Evolutionary conservation across 257 asterid species (phyloP).

Genomic region (Solanum sparsipilum): DNA sequence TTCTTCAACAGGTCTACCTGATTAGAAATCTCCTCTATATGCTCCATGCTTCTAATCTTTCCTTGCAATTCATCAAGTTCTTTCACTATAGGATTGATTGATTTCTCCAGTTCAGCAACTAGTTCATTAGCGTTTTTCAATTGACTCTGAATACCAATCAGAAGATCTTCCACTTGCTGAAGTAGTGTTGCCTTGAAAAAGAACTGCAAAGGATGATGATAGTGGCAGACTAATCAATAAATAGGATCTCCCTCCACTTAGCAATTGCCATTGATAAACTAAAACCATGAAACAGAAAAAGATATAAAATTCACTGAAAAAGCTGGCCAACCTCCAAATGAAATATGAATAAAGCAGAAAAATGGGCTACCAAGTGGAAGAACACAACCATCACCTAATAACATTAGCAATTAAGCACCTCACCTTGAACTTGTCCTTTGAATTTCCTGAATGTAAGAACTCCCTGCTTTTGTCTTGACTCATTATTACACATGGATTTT

Average conservation of each 20-base stretch:
- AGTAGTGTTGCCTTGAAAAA: conserved; percentile 97
- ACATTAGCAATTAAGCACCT: neutral
- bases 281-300: conserved; percentile 3
- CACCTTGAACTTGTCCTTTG: conserved; percentile 90
- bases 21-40: conserved; percentile 68
- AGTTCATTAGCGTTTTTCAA: conserved; percentile 44
- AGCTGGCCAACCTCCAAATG: neutral
- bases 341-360: neutral
- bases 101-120: conserved; percentile 66
- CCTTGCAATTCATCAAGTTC: conserved; percentile 79
- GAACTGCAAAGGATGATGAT: conserved; percentile 43
- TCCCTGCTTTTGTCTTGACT: conserved; percentile 97
- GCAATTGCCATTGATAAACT: neutral
- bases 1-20: conserved; percentile 54
- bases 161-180: conserved; percentile 75
- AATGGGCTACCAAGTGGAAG: neutral
- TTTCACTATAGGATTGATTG: conserved; percentile 54
- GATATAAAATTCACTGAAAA: neutral
- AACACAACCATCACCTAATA: neutral
- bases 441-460: conserved; percentile 85
- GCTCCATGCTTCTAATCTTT: conserved; percentile 72
- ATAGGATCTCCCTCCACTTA: neutral
- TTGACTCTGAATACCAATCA: conserved; percentile 51
- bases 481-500: conserved; percentile 95
- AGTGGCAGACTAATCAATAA: neutral